phyloP scores from a whole-genome alignment of 139 green algal genomes.

The Chlamydomonas sp. region DNA sequence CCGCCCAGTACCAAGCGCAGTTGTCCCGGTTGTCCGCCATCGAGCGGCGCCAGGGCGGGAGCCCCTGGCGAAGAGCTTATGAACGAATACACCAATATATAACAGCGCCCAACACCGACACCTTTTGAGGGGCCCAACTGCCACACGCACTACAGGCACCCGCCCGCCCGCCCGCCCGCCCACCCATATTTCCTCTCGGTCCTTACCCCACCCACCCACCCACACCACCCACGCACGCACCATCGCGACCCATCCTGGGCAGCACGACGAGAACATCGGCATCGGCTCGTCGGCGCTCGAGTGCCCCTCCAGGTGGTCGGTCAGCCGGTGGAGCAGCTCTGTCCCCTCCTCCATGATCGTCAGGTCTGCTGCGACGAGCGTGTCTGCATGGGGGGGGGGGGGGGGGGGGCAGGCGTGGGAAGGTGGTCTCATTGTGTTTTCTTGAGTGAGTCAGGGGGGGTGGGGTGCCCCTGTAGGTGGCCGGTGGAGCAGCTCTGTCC shows the following conservation, averaged over 20 bases:
- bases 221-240: too few relatives aligned
- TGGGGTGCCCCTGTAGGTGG: neutral
- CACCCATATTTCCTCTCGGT: too few relatives aligned
- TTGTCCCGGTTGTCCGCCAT: too few relatives aligned
- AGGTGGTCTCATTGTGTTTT: neutral
- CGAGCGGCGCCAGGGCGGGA: too few relatives aligned
- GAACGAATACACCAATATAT: too few relatives aligned
- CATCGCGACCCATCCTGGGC: conserved; percentile 45
- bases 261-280: conserved; percentile 74
- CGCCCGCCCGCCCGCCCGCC: too few relatives aligned
- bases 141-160: too few relatives aligned
- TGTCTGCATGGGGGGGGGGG: conserved; percentile 31
- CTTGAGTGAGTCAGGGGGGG: neutral
- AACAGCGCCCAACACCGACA: too few relatives aligned
- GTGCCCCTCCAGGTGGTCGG: conserved; percentile 15
- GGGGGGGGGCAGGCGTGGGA: neutral
- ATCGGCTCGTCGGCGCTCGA: conserved; percentile 32
- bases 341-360: conserved; percentile 71
- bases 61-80: too few relatives aligned
- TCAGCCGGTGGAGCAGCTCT: conserved; percentile 51
- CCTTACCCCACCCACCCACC: too few relatives aligned
- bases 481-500: neutral
- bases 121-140: too few relatives aligned
- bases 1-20: too few relatives aligned
- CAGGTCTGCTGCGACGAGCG: conserved; percentile 54